Evolutionary conservation across 2,329 filamentous ascomycete genomes (phyloP).

Genomic region (Fusarium xylarioides): DNA sequence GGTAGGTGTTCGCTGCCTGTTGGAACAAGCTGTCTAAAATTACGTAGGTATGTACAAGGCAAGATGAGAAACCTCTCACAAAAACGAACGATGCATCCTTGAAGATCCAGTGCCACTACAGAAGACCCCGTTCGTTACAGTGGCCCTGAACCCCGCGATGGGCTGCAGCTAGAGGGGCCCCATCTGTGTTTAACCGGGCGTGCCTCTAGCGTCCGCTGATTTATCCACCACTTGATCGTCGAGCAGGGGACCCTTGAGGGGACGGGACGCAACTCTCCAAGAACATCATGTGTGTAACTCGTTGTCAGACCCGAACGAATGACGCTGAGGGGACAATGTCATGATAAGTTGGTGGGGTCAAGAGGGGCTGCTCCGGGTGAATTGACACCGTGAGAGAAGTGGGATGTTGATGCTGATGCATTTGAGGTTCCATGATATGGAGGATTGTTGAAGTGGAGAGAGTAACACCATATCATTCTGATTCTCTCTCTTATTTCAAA

Average conservation of each 20-base stretch:
- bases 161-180: neutral
- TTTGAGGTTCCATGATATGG: conserved; percentile 31
- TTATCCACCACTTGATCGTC: conserved; percentile 29
- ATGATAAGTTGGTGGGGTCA: conserved; percentile 36
- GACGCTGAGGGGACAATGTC: conserved; percentile 19
- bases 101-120: neutral
- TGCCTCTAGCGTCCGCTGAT: conserved; percentile 7
- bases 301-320: conserved; percentile 29
- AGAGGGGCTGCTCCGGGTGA: conserved; percentile 39
- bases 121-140: conserved; percentile 6
- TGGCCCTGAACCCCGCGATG: conserved; percentile 19
- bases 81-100: neutral
- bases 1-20: neutral
- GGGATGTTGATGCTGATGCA: neutral
- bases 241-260: conserved; percentile 5
- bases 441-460: conserved; percentile 26
- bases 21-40: neutral
- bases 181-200: conserved; percentile 36
- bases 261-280: conserved; percentile 16
- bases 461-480: conserved; percentile 8
- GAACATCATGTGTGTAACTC: neutral
- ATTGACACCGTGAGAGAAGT: conserved; percentile 18
- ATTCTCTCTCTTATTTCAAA: conserved; percentile 4
- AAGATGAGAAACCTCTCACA: neutral
- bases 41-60: neutral